phyloP scores from a whole-genome alignment of 2,329 filamentous ascomycete genomes.

The Endocalyx cinctus region DNA sequence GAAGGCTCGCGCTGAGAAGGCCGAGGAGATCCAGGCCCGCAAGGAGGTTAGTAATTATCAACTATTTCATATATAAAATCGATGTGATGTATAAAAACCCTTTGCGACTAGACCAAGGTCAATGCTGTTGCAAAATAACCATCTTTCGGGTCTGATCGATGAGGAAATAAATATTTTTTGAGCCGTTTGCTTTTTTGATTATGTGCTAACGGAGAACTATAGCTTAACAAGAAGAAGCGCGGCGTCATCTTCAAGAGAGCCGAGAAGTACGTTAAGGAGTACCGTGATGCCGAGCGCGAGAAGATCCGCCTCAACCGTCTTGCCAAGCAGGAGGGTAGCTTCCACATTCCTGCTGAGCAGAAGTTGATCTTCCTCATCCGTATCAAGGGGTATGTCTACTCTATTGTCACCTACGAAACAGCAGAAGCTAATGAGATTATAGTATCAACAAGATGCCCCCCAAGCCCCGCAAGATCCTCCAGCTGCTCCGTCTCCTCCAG shows the following conservation, averaged over 20 bases:
- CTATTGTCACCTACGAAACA: conserved; percentile 2
- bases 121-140: conserved; percentile 97
- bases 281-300: conserved; percentile 97
- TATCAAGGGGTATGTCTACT: conserved; percentile 79
- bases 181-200: conserved; percentile 6
- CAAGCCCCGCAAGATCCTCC: conserved; percentile 99
- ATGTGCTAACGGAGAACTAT: conserved; percentile 32
- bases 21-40: conserved; percentile 75
- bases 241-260: conserved; percentile 99
- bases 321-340: conserved; percentile 86
- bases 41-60: conserved; percentile 87
- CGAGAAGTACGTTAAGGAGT: conserved; percentile 99
- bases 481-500: conserved; percentile 98
- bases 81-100: conserved; percentile 84
- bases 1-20: conserved; percentile 91
- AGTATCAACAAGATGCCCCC: conserved; percentile 99
- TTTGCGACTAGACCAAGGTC: conserved; percentile 92
- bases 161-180: conserved; percentile 16
- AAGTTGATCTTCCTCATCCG: conserved; percentile 97
- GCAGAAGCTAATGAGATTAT: conserved; percentile 11
- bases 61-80: conserved; percentile 19
- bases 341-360: conserved; percentile 90
- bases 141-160: conserved; percentile 98
- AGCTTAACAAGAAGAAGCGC: conserved; percentile 99
- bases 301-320: conserved; percentile 89